Percentiles rank a stretch among this genome's conserved stretches.
Conservation (phyloP, 495 filamentous ascomycete species). For the Daldinia caldariorum region DNA sequence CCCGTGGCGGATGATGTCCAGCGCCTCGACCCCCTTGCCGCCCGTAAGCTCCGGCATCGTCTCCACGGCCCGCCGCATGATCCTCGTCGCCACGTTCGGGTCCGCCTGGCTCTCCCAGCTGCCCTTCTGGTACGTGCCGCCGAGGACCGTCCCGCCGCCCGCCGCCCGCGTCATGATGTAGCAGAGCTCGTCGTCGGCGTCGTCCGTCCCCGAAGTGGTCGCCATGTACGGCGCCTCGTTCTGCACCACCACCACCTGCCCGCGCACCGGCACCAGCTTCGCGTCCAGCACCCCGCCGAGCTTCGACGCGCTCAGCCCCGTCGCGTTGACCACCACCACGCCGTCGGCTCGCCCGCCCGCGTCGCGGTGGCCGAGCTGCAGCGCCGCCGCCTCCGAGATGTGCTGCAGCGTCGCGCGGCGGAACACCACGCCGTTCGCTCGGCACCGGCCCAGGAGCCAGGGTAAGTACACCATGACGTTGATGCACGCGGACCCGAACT, state of each 20-base stretch:
- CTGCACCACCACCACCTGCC: constrained; percentile 88
- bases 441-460: constrained; percentile 82
- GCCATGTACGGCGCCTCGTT: constrained; percentile 81
- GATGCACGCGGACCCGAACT: constrained; percentile 88
- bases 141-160: constrained; percentile 80
- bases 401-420: constrained; percentile 69
- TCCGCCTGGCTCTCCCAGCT: constrained; percentile 87
- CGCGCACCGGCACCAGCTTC: constrained; percentile 78
- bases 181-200: constrained; percentile 78
- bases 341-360: constrained; percentile 70
- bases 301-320: constrained; percentile 75
- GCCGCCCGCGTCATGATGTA: constrained; percentile 94
- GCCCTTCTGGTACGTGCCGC: constrained; percentile 84
- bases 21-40: constrained; percentile 78
- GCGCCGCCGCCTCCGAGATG: constrained; percentile 71
- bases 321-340: constrained; percentile 86
- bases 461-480: constrained; percentile 89
- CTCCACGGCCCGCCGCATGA: constrained; percentile 86
- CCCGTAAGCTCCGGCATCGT: constrained; percentile 76
- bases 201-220: constrained; percentile 77
- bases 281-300: constrained; percentile 86
- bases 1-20: constrained; percentile 87
- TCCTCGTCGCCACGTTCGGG: constrained; percentile 79
- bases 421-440: constrained; percentile 72
- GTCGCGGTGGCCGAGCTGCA: constrained; percentile 66